phyloP scores from a whole-genome alignment of 352 stramenopile species.

The Globisporangium rhizosaccharum region DNA sequence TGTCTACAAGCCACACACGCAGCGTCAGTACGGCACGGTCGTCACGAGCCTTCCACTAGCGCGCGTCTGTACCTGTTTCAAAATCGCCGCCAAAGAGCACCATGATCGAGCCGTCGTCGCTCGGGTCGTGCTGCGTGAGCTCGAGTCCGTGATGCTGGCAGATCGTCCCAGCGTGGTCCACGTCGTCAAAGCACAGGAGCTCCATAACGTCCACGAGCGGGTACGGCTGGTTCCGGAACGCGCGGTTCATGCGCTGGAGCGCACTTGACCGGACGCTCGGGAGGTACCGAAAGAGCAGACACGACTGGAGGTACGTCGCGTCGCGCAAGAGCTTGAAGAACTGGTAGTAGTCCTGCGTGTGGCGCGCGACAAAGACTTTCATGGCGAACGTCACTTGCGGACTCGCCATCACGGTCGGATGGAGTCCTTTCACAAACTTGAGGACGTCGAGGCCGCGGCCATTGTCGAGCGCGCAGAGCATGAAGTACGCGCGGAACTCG shows the following conservation, averaged over 20 bases:
- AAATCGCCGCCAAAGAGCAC: conserved; percentile 79
- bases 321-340: conserved; percentile 77
- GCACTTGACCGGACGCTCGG: conserved; percentile 64
- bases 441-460: conserved; percentile 75
- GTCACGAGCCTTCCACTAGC: background rate
- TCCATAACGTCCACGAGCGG: conserved; percentile 56
- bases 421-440: conserved; percentile 82
- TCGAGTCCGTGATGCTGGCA: conserved; percentile 64
- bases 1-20: conserved; percentile 26
- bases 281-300: conserved; percentile 79
- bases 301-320: conserved; percentile 80
- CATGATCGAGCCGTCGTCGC: conserved; percentile 35
- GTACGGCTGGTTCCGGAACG: conserved; percentile 65
- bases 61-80: conserved; percentile 44
- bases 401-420: conserved; percentile 46
- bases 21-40: background rate
- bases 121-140: conserved; percentile 38
- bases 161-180: conserved; percentile 60
- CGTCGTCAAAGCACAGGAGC: conserved; percentile 77
- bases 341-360: conserved; percentile 78
- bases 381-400: conserved; percentile 85
- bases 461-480: conserved; percentile 82
- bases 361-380: conserved; percentile 79
- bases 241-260: conserved; percentile 77
- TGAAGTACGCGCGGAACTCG: conserved; percentile 83